phyloP scores from a whole-genome alignment of 164 flowering plant genomes.

The Liriodendron chinense region DNA sequence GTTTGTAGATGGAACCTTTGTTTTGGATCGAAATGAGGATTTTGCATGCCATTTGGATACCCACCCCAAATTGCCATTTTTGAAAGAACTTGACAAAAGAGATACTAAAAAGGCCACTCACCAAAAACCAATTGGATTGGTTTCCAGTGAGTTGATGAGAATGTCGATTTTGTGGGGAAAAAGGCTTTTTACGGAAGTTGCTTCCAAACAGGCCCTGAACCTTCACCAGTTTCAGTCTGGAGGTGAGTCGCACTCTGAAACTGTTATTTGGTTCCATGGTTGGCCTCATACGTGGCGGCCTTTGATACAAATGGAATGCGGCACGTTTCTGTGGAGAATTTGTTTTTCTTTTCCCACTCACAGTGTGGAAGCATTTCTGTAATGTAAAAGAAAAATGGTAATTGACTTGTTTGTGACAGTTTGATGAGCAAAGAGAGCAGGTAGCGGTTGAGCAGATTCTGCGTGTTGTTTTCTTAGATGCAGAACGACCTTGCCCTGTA shows the following conservation, averaged over 20 bases:
- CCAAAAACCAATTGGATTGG: no score
- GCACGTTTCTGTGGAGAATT: background rate
- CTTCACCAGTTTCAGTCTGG: background rate
- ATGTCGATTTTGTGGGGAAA: no score
- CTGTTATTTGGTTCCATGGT: background rate
- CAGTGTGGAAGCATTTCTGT: background rate
- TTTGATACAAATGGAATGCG: background rate
- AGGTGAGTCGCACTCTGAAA: background rate
- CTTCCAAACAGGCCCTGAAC: no score
- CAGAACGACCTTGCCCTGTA: conserved; percentile 64
- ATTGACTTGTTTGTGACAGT: conserved; percentile 38
- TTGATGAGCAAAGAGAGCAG: conserved; percentile 89
- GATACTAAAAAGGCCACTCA: no score
- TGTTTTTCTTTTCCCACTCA: background rate
- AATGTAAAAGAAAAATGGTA: background rate
- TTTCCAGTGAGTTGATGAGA: no score
- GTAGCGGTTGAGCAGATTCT: conserved; percentile 74
- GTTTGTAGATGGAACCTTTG: no score
- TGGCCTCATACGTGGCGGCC: background rate
- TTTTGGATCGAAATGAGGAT: no score
- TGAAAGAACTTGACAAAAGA: no score
- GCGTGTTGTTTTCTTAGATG: conserved; percentile 76
- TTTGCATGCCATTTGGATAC: no score
- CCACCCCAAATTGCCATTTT: no score
- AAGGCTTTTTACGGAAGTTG: no score